Evolutionary conservation across 2,329 filamentous ascomycete genomes (phyloP).

Genomic region (Aspergillus pseudotamarii): DNA sequence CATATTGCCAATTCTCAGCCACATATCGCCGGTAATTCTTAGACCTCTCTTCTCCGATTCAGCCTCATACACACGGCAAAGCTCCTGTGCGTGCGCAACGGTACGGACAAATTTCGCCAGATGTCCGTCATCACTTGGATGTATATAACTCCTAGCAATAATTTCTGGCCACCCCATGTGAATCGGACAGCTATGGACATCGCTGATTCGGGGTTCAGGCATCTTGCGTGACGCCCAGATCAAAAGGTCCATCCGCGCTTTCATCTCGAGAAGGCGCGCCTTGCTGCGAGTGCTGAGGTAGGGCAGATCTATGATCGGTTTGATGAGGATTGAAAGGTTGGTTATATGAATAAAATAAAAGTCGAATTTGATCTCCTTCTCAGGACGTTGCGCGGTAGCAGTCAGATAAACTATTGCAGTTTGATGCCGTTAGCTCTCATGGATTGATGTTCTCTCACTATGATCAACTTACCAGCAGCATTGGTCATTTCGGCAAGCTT

Average conservation of each 20-base stretch:
- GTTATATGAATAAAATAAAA: constrained; percentile 6
- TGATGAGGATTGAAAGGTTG: background rate
- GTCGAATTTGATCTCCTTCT: constrained; percentile 6
- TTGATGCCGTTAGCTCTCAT: too few relatives aligned
- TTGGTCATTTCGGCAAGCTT: constrained; percentile 2
- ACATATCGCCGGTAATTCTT: too few relatives aligned
- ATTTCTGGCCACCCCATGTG: too few relatives aligned
- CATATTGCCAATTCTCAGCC: too few relatives aligned
- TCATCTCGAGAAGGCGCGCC: constrained; percentile 9
- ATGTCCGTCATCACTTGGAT: background rate
- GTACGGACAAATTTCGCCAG: constrained; percentile 7
- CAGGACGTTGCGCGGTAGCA: constrained; percentile 6
- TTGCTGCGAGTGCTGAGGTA: background rate
- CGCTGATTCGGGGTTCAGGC: background rate
- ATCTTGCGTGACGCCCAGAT: constrained; percentile 1
- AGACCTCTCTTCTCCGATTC: too few relatives aligned
- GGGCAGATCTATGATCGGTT: background rate
- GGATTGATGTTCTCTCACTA: too few relatives aligned
- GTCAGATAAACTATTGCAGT: background rate
- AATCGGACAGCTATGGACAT: background rate
- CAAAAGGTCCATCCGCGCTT: constrained; percentile 2
- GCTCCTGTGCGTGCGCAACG: background rate
- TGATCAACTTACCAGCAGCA: background rate
- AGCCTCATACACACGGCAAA: background rate
- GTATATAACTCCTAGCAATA: background rate